These are phyloP conservation scores for Aspergillus glaucus DNA, from an alignment of 2,329 filamentous ascomycete species.

Conservation along the genomic window DNA sequence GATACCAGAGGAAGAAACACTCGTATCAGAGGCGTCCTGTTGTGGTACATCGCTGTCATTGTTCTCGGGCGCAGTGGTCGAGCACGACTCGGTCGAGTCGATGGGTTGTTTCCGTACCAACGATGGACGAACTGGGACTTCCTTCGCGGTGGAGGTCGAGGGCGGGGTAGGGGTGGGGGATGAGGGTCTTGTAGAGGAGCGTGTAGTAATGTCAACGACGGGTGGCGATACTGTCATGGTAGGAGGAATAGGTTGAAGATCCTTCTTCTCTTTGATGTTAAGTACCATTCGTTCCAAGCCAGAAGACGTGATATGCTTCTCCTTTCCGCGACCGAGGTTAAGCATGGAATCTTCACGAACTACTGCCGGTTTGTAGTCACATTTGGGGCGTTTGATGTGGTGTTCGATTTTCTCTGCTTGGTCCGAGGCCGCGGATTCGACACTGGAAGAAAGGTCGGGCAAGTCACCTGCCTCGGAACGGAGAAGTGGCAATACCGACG, in stretches of 20 bases:
- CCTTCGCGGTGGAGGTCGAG: slow-evolving; percentile 21
- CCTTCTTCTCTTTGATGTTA: slow-evolving; percentile 79
- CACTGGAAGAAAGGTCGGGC: slow-evolving; percentile 69
- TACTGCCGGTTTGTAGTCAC: slow-evolving; percentile 55
- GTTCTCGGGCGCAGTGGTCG: slow-evolving; percentile 46
- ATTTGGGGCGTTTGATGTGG: slow-evolving; percentile 54
- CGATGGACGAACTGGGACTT: slow-evolving; percentile 26
- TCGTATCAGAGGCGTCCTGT: slow-evolving; percentile 51
- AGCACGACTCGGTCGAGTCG: slow-evolving; percentile 54
- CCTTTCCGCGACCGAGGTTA: slow-evolving; percentile 64
- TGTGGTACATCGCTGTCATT: slow-evolving; percentile 40
- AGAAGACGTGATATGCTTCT: slow-evolving; percentile 87
- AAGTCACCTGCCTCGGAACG: slow-evolving; percentile 47
- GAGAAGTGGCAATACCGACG: slow-evolving; percentile 44
- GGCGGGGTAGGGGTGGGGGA: slow-evolving; percentile 36
- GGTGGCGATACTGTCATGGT: slow-evolving; percentile 34
- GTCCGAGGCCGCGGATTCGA: slow-evolving; percentile 64
- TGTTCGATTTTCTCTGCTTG: slow-evolving; percentile 49
- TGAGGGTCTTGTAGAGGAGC: slow-evolving; percentile 19
- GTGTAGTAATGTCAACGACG: slow-evolving; percentile 39
- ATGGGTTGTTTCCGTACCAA: slow-evolving; percentile 25
- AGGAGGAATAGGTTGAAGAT: slow-evolving; percentile 52
- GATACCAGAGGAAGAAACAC: slow-evolving; percentile 50
- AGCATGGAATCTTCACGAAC: slow-evolving; percentile 50
- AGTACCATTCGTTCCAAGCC: slow-evolving; percentile 92